Conservation (phyloP, 179 eudicot species). For the Corrigiola litoralis region DNA sequence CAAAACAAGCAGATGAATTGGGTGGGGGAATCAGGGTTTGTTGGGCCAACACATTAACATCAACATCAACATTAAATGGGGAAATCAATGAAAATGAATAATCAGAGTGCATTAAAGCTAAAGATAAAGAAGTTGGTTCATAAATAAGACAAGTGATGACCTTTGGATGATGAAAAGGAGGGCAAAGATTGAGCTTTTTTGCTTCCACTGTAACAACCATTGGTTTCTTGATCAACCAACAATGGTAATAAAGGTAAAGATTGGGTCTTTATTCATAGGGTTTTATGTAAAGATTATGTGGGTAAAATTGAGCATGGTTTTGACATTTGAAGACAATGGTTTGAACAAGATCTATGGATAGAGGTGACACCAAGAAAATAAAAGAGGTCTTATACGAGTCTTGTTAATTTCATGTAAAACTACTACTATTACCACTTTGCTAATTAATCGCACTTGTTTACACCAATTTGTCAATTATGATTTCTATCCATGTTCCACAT, state of each 20-base stretch:
- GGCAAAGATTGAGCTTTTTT: constrained; percentile 36
- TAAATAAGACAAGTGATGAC: constrained; percentile 41
- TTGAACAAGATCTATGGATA: background rate
- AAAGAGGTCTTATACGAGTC: constrained; percentile 2
- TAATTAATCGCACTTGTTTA: background rate
- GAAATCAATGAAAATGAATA: constrained; percentile 69
- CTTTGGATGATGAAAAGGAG: constrained; percentile 28
- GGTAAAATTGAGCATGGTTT: background rate
- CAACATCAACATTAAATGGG: too few species aligned
- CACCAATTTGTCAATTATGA: too few species aligned
- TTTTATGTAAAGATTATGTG: background rate
- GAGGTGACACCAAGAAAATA: background rate
- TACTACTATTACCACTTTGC: background rate
- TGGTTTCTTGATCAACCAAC: constrained; percentile 5
- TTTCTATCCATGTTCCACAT: background rate
- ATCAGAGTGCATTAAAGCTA: constrained; percentile 63
- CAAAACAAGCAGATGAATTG: constrained; percentile 57
- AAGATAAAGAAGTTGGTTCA: constrained; percentile 57
- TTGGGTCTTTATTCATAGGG: background rate
- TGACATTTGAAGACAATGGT: background rate
- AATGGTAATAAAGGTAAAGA: background rate
- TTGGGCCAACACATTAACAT: too few species aligned
- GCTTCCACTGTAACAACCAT: constrained; percentile 46
- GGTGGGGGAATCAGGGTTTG: constrained; percentile 46
- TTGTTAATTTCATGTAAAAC: constrained; percentile 4